phyloP scores from a whole-genome alignment of 2,329 filamentous ascomycete species.

The Colletotrichum higginsianum region DNA sequence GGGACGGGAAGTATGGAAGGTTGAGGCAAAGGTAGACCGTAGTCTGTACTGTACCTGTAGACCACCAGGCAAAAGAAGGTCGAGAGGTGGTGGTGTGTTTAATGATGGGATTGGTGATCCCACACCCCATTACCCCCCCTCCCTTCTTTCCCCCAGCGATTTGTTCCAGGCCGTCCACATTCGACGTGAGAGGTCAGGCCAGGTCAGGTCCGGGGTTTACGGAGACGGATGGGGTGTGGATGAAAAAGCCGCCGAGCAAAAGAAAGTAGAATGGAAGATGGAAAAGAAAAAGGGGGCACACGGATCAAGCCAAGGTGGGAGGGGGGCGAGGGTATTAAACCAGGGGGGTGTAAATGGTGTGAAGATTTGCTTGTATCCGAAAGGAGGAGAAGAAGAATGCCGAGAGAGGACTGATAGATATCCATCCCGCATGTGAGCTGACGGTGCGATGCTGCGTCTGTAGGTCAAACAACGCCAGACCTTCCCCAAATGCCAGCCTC shows the following conservation, averaged over 20 bases:
- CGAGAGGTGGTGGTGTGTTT: constrained; percentile 36
- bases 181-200: constrained; percentile 29
- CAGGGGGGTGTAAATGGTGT: neutral
- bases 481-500: neutral
- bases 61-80: constrained; percentile 14
- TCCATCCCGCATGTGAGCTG: neutral
- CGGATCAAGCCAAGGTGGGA: neutral
- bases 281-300: neutral
- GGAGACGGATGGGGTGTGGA: neutral
- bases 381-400: no score
- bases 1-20: constrained; percentile 42
- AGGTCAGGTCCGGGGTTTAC: neutral
- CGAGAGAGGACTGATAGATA: neutral
- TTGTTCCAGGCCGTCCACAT: constrained; percentile 37
- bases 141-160: neutral
- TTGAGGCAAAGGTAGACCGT: constrained; percentile 33
- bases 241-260: neutral
- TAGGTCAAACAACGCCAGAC: neutral
- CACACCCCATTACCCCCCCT: constrained; percentile 34
- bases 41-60: no score
- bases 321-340: neutral
- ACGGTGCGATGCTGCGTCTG: neutral
- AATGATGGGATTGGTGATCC: constrained; percentile 40
- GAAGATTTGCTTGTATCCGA: constrained; percentile 13
- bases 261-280: neutral